Evolutionary conservation across 495 filamentous ascomycete genomes (phyloP).

Genomic region (Penicillium bialowiezense): DNA sequence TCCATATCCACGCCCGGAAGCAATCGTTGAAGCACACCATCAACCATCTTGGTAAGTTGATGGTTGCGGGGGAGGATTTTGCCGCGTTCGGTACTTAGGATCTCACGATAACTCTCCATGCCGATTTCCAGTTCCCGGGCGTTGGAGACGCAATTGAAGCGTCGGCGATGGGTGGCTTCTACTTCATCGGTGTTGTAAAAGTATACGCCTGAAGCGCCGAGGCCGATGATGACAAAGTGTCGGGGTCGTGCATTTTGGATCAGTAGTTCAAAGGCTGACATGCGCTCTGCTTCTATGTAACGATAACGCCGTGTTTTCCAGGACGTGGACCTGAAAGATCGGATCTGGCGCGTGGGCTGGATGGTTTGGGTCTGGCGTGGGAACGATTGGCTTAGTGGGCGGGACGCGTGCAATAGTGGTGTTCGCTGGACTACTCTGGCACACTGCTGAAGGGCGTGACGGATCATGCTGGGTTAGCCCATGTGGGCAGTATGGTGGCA

Average conservation of each 20-base stretch:
- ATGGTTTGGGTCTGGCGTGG: conserved; percentile 17
- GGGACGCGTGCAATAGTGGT: background rate
- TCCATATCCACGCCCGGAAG: conserved; percentile 62
- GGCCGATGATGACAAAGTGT: conserved; percentile 33
- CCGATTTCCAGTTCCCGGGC: conserved; percentile 52
- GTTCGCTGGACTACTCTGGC: no score
- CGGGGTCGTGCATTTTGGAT: conserved; percentile 27
- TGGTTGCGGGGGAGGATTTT: conserved; percentile 52
- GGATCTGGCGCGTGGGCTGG: no score
- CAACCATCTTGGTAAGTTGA: conserved; percentile 53
- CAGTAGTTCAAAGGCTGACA: no score
- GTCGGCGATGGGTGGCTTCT: conserved; percentile 70
- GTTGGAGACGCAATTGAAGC: conserved; percentile 74
- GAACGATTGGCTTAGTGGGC: conserved; percentile 6
- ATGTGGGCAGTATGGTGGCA: no score
- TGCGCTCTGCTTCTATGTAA: no score
- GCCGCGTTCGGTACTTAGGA: conserved; percentile 46
- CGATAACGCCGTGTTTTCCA: no score
- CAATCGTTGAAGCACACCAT: conserved; percentile 66
- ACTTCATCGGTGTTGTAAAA: conserved; percentile 73
- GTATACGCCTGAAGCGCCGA: conserved; percentile 54
- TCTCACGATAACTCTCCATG: conserved; percentile 46
- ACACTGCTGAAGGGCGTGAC: no score
- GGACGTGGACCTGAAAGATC: no score
- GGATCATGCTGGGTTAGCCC: no score